These are phyloP conservation scores for Chimonanthus praecox DNA, from an alignment of 164 flowering plant genomes.

Conservation along the genomic window DNA sequence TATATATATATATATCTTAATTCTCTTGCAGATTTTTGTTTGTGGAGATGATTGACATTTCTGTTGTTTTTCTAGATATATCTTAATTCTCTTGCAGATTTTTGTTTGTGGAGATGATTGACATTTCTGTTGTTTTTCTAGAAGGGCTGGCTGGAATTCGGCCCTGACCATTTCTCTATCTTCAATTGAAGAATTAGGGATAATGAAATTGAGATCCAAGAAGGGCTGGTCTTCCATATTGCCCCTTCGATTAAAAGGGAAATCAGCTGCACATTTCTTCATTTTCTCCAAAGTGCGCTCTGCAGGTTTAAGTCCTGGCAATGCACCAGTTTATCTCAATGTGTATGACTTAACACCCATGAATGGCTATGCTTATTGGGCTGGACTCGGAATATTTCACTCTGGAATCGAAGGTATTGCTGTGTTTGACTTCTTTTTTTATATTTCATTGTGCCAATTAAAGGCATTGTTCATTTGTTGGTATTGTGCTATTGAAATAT, in stretches of 20 bases:
- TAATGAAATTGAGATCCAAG: slow-evolving; percentile 58
- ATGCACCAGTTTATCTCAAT: slow-evolving; percentile 82
- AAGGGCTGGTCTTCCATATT: slow-evolving; percentile 66
- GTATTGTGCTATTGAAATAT: neutral
- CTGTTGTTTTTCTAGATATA: neutral
- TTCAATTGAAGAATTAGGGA: slow-evolving; percentile 5
- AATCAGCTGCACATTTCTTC: slow-evolving; percentile 67
- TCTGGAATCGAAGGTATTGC: slow-evolving; percentile 91
- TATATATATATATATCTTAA: too few relatives aligned
- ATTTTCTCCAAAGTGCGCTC: slow-evolving; percentile 69
- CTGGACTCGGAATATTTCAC: slow-evolving; percentile 92
- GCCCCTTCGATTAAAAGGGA: slow-evolving; percentile 49
- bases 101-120: neutral
- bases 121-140: neutral
- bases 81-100: neutral
- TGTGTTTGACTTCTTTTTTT: neutral
- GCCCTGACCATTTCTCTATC: slow-evolving; percentile 17
- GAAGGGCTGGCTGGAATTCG: slow-evolving; percentile 23
- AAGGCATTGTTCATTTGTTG: neutral
- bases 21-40: neutral
- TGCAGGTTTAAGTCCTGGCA: slow-evolving; percentile 47
- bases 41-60: neutral
- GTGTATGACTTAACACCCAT: slow-evolving; percentile 94
- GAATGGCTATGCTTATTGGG: slow-evolving; percentile 94
- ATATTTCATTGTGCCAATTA: neutral